These are phyloP conservation scores for Dalechampia spathulata DNA, from an alignment of 441 rosid species.

Conservation along the genomic window DNA sequence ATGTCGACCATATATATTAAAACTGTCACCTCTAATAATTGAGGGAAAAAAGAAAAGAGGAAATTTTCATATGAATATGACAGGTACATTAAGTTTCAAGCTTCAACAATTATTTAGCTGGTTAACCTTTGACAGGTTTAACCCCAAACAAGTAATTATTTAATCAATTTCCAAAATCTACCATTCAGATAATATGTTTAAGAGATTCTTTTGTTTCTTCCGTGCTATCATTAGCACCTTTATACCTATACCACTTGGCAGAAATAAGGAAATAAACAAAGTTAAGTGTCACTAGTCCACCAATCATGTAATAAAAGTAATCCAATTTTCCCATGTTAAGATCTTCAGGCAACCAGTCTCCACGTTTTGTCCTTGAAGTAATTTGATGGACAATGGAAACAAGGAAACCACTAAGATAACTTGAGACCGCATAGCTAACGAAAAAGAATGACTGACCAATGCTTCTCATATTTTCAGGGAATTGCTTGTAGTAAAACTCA, in stretches of 20 bases:
- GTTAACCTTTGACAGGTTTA: not conserved
- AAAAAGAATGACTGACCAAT: conserved; percentile 5
- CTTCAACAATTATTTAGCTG: not conserved
- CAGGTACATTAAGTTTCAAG: not conserved
- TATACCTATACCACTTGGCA: conserved; percentile 13
- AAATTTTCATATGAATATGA: too few species aligned
- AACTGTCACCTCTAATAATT: too few species aligned
- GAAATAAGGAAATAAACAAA: not conserved
- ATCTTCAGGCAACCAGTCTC: conserved; percentile 13
- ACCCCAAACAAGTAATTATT: not conserved
- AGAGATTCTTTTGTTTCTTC: not conserved
- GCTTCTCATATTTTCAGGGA: conserved; percentile 16
- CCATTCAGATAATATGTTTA: not conserved
- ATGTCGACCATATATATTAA: too few species aligned
- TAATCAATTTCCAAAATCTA: not conserved
- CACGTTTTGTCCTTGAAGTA: not conserved
- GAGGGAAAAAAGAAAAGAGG: too few species aligned
- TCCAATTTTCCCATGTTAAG: conserved; percentile 10
- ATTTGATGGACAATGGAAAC: conserved; percentile 1
- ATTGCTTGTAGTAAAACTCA: conserved; percentile 17
- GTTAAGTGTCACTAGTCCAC: conserved; percentile 1
- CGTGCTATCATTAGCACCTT: not conserved
- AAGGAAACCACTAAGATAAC: conserved; percentile 5
- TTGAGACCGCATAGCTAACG: not conserved
- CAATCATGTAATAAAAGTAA: conserved; percentile 9